Evolutionary conservation across 768 basidiomycete species (phyloP), one percentile per base, ranked within the genome.

Genomic region (Filobasidium floriforme): DNA sequence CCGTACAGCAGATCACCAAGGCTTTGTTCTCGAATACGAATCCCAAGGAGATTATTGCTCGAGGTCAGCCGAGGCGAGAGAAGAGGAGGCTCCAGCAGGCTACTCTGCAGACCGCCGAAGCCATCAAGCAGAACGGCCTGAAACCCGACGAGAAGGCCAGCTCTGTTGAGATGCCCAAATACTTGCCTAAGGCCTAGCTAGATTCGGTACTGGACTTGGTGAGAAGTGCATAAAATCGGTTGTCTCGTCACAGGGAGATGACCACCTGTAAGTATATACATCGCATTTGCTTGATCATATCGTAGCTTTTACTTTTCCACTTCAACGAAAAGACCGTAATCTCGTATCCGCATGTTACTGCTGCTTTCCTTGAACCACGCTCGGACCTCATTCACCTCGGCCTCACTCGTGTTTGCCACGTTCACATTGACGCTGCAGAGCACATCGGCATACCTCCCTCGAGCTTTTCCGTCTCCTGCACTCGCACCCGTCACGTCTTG

Each of bases 371-470:
- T 74, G 62, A 85, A 83, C 65, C 76, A 74, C 66, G 78, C 75
- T 43, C 82, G 82, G 15, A 71, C 73, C 67, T 75, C 73, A 44
- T 79, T 73, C 29, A 76, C 79, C 66, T 77, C 66, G 73, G 78
- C 77, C 12, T 84, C 79, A 55, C 75, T 75, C 46, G 82, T 79
- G 44, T 71, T 65, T 40, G 69, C 65, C 32, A 37, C 32, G 37
- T 93, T 93, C 24, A 89, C 83, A 78, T 93, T 97, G 74, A 87
- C 87, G 19, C 89, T 88, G 67, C 89, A 82, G 32, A 96, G 88
- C 24, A 99, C 76, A 75, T 99, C 96, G 7, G 87, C 84, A 41
- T 82, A 81, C 76, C 89, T 89, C 60, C 66, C 69, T 59, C 66
- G 66, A 11, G n/a, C 43, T 12, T 51, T 18, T 19, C 46, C 46